phyloP scores from a whole-genome alignment of 2,329 filamentous ascomycete species.

The Orbilia brochopaga region DNA sequence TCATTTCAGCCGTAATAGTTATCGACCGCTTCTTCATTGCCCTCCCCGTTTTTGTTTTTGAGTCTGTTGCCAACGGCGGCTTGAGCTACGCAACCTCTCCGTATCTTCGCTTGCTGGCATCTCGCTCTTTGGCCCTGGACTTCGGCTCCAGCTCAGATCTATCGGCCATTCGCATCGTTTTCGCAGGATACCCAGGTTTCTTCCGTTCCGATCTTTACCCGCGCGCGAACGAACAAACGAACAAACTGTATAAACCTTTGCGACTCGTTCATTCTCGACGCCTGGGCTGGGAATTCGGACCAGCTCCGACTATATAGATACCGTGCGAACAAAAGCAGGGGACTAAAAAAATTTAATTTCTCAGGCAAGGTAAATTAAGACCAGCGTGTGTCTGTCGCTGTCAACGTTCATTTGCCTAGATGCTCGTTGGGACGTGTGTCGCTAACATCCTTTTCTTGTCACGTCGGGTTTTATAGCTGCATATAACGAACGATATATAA shows the following conservation, averaged over 20 bases:
- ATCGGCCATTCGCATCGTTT: conserved; percentile 44
- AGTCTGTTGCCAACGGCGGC: background rate
- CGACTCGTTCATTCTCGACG: conserved; percentile 17
- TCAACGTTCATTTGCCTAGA: background rate
- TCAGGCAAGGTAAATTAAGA: conserved; percentile 14
- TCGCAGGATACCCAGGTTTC: conserved; percentile 46
- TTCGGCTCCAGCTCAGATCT: conserved; percentile 11
- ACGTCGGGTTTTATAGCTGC: background rate
- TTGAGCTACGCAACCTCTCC: background rate
- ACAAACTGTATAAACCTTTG: conserved; percentile 39
- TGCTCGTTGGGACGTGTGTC: background rate
- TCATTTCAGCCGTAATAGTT: conserved; percentile 12
- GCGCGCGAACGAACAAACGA: conserved; percentile 16
- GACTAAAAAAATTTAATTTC: conserved; percentile 17
- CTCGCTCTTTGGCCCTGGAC: conserved; percentile 3
- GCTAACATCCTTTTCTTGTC: background rate
- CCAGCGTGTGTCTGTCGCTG: background rate
- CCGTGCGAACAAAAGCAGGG: conserved; percentile 20
- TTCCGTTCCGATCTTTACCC: conserved; percentile 22
- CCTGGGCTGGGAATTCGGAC: conserved; percentile 32
- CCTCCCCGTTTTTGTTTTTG: conserved; percentile 2
- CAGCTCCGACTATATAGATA: conserved; percentile 39
- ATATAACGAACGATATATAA: conserved; percentile 2
- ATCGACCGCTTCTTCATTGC: background rate
- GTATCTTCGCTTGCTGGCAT: conserved; percentile 10